phyloP scores from a whole-genome alignment of 2,329 filamentous ascomycete species.

The Onygenales sp. region DNA sequence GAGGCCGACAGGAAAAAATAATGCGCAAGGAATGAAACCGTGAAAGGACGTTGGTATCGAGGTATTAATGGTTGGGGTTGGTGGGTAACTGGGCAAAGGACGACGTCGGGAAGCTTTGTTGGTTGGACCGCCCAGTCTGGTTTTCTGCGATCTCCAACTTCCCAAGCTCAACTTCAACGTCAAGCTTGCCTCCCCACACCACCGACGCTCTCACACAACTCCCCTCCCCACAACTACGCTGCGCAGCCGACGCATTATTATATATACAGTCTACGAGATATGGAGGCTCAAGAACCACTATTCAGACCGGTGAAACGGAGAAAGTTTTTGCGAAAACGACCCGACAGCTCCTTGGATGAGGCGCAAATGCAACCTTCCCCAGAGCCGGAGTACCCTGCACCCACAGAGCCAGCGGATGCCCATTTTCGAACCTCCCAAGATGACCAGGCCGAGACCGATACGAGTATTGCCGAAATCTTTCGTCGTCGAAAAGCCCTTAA shows the following conservation, averaged over 20 bases:
- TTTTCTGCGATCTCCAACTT: too few species aligned
- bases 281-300: conserved; percentile 21
- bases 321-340: conserved; percentile 41
- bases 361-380: neutral
- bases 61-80: too few species aligned
- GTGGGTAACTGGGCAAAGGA: too few species aligned
- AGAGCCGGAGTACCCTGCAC: neutral
- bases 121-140: too few species aligned
- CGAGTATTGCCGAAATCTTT: conserved; percentile 23
- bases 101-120: too few species aligned
- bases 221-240: neutral
- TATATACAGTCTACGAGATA: neutral
- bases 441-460: conserved; percentile 9
- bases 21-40: too few species aligned
- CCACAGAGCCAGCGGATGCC: neutral
- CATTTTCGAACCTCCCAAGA: neutral
- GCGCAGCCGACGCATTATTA: too few species aligned
- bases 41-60: too few species aligned
- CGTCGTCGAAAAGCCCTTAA: conserved; percentile 29
- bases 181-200: neutral
- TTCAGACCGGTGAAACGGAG: conserved; percentile 43
- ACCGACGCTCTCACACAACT: neutral
- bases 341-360: conserved; percentile 13
- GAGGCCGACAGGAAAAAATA: neutral
- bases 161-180: too few species aligned